Base-by-base conservation (phyloP, 2,329 filamentous ascomycete genomes). In the Tolypocladium capitatum region DNA sequence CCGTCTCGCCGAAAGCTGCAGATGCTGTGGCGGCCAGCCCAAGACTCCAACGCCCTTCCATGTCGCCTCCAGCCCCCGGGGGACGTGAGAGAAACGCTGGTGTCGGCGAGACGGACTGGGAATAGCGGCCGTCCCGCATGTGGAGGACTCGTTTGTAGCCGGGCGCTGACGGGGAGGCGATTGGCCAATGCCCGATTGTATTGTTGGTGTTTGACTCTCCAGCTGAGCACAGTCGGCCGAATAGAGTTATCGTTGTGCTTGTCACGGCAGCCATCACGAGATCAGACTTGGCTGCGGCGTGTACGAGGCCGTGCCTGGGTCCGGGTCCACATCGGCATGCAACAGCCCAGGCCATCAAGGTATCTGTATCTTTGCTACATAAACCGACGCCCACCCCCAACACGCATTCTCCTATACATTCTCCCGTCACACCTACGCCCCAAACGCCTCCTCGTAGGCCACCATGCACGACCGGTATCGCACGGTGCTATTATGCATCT, bases 391-490 rank as follows among this genome's bases (percentile, higher is more conserved):
- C 36, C 36, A 7, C 36, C 27, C 16, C 36, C 36, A 28, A 27
- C n/a, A n/a, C n/a, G n/a, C n/a, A n/a, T n/a, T n/a, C n/a, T n/a
- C n/a, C 7, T 41, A 9, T 4, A n/a, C 20, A 2, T 30, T 4
- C 21, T n/a, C 18, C n/a, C 24, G 7, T 31, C 32, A n/a, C 33
- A 7, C 45, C 53, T 56, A 75, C 27, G 68, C 62, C 33, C 78
- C 80, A 60, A 88, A 87, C 3, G 68, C 77, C 63, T 84, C 77
- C 56, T 84, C 81, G 57, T 79, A 88, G 55, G 77, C 74, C 44
- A 80, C 81, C 68, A 91, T 72, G 53, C 84, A 86, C 62, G 86
- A 86, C 54, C 87, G 76, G 64, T 89, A 92, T 52, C 74, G 74
- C 48, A 90, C 80, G 57, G 83, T 81, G 57, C 80, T 83, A 58